phyloP scores from a whole-genome alignment of 192 early-diverging fungal genomes.

The Dissophora ornata region DNA sequence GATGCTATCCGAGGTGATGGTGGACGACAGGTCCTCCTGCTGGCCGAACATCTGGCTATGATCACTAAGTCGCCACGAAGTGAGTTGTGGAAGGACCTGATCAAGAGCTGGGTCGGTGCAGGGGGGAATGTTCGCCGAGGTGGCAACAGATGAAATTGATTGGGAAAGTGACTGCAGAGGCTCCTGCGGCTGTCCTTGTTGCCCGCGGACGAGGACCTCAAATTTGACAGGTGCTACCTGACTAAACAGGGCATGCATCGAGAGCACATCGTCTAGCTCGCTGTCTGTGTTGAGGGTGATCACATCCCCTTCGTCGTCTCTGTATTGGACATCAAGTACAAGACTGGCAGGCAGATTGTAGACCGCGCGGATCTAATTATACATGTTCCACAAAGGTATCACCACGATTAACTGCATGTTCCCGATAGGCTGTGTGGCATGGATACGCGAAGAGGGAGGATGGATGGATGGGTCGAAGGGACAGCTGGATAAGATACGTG shows the following conservation, averaged over 20 bases:
- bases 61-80: slow-evolving; percentile 9
- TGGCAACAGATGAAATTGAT: too few species aligned
- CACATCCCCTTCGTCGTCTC: slow-evolving; percentile 41
- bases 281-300: slow-evolving; percentile 46
- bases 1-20: neutral
- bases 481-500: neutral
- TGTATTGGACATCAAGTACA: slow-evolving; percentile 30
- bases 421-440: neutral
- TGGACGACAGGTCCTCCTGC: neutral
- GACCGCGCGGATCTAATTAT: slow-evolving; percentile 37
- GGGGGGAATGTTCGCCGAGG: neutral
- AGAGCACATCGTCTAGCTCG: slow-evolving; percentile 44
- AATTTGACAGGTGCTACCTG: slow-evolving; percentile 35
- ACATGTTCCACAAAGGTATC: neutral
- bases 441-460: neutral
- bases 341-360: slow-evolving; percentile 19
- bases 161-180: neutral
- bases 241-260: slow-evolving; percentile 36
- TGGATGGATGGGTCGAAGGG: slow-evolving; percentile 4
- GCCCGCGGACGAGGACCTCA: slow-evolving; percentile 11
- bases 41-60: slow-evolving; percentile 2
- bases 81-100: slow-evolving; percentile 1
- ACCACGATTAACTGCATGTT: too few species aligned
- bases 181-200: neutral
- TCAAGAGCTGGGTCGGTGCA: neutral